These are phyloP conservation scores for Leccinellum rugosiceps DNA, from an alignment of 768 basidiomycete genomes.

Conservation along the genomic window DNA sequence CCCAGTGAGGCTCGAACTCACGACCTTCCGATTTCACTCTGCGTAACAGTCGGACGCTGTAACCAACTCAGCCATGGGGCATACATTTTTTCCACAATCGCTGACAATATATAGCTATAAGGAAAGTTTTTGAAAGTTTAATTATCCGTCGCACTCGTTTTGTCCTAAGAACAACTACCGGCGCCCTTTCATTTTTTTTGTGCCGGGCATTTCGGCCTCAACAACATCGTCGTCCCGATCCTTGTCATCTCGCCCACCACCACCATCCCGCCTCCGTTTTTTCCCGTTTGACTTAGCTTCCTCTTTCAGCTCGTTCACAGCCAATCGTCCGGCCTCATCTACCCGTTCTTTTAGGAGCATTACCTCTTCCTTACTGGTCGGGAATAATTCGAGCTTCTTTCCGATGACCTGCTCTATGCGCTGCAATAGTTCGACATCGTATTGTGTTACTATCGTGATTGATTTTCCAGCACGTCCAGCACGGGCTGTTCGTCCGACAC, in stretches of 20 bases:
- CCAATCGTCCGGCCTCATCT: constrained; percentile 76
- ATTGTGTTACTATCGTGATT: constrained; percentile 97
- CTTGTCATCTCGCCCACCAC: constrained; percentile 62
- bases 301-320: constrained; percentile 81
- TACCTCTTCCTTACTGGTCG: constrained; percentile 85
- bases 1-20: constrained; percentile 68
- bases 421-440: constrained; percentile 94
- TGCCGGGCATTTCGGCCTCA: constrained; percentile 81
- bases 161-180: constrained; percentile 24
- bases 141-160: neutral
- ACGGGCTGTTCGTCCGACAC: constrained; percentile 95
- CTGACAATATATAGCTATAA: too few species aligned
- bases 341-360: constrained; percentile 85
- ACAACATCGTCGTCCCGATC: constrained; percentile 93
- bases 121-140: neutral
- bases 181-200: constrained; percentile 53
- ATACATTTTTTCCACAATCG: constrained; percentile 13
- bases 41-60: constrained; percentile 73
- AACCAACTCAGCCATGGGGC: constrained; percentile 78
- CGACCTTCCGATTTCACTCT: constrained; percentile 53
- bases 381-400: constrained; percentile 89
- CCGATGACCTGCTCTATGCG: constrained; percentile 91
- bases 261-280: constrained; percentile 47
- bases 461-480: constrained; percentile 97
- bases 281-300: constrained; percentile 50